Evolutionary conservation across 2,329 filamentous ascomycete genomes (phyloP).

Genomic region (Fusarium avenaceum): DNA sequence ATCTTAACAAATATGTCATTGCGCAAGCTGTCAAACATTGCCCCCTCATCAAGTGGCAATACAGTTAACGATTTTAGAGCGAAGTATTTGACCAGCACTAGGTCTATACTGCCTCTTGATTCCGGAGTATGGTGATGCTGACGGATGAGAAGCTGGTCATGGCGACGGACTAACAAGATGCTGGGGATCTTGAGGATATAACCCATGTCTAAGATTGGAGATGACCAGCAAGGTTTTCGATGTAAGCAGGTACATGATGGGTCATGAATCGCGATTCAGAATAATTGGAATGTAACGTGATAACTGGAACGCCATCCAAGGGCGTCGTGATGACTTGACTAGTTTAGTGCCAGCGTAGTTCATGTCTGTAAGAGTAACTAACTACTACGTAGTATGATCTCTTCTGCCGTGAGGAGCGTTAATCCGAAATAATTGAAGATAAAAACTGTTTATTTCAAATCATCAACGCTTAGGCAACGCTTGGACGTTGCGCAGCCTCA

Average conservation of each 20-base stretch:
- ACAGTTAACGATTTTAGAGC: neutral
- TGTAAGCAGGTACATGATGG: conserved; percentile 13
- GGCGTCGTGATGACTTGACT: conserved; percentile 33
- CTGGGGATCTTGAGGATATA: conserved; percentile 5
- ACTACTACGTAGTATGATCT: neutral
- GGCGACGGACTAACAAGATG: neutral
- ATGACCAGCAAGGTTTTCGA: conserved; percentile 17
- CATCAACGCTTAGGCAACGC: conserved; percentile 12
- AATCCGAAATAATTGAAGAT: neutral
- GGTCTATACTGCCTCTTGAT: neutral
- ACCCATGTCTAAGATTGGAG: conserved; percentile 20
- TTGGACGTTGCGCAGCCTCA: conserved; percentile 12
- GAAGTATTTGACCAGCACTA: neutral
- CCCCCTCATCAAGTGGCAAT: neutral
- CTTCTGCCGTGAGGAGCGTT: conserved; percentile 1
- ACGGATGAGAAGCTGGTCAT: neutral
- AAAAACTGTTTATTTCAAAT: conserved; percentile 35
- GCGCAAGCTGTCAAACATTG: neutral
- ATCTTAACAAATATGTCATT: neutral
- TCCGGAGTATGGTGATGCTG: neutral
- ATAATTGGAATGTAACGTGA: conserved; percentile 33
- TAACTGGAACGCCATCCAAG: conserved; percentile 20
- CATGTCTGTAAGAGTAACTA: conserved; percentile 3
- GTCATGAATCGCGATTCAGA: conserved; percentile 3
- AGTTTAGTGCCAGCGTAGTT: conserved; percentile 6